phyloP scores from a whole-genome alignment of 441 rosid genomes.

The Flueggea neowawraea region DNA sequence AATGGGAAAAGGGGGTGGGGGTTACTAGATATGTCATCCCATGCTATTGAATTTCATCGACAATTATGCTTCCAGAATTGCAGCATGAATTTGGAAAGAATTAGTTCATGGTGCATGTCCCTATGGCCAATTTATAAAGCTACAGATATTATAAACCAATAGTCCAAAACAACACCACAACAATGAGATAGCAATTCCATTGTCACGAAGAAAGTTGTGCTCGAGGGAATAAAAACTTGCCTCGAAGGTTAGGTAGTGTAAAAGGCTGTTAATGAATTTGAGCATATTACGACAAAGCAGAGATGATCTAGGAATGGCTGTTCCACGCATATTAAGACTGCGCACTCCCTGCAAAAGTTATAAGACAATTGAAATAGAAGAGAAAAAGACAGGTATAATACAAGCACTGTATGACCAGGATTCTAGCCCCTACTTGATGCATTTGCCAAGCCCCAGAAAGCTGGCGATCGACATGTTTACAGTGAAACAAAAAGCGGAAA shows the following conservation, averaged over 20 bases:
- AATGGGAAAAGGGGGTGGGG: neutral
- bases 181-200: neutral
- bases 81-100: neutral
- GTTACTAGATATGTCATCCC: neutral
- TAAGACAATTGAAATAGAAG: slow-evolving; percentile 21
- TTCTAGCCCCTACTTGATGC: slow-evolving; percentile 73
- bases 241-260: slow-evolving; percentile 97
- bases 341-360: slow-evolving; percentile 66
- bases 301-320: slow-evolving; percentile 85
- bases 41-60: too few species aligned
- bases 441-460: slow-evolving; percentile 97
- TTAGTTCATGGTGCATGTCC: neutral
- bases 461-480: slow-evolving; percentile 97
- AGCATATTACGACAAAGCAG: slow-evolving; percentile 98
- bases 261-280: slow-evolving; percentile 88
- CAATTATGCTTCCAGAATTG: too few species aligned
- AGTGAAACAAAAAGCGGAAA: slow-evolving; percentile 89
- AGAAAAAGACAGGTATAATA: slow-evolving; percentile 10
- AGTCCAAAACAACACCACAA: neutral
- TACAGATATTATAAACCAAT: neutral
- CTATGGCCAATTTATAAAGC: neutral
- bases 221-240: slow-evolving; percentile 38
- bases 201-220: neutral
- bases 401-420: slow-evolving; percentile 6
- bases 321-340: slow-evolving; percentile 64